phyloP scores from a whole-genome alignment of 805 yeast species.

The Nakazawaea ambrosiae region DNA sequence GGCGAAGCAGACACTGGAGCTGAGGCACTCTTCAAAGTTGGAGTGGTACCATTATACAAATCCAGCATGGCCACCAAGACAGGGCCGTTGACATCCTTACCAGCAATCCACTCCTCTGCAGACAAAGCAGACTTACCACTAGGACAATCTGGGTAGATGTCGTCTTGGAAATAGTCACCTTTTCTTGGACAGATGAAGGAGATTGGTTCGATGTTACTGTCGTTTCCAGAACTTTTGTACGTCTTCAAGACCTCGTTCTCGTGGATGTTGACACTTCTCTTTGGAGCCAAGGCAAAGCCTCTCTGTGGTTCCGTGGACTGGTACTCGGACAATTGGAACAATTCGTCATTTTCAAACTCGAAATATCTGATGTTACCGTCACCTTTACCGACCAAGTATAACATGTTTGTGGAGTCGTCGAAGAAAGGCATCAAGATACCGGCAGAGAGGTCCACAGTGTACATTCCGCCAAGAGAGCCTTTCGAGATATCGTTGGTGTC shows the following conservation, averaged over 20 bases:
- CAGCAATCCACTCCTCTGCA: slow-evolving; percentile 74
- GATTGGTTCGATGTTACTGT: slow-evolving; percentile 78
- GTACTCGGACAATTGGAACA: slow-evolving; percentile 82
- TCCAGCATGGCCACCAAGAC: slow-evolving; percentile 68
- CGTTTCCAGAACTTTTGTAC: slow-evolving; percentile 77
- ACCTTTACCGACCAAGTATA: slow-evolving; percentile 94
- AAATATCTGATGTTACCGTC: slow-evolving; percentile 95
- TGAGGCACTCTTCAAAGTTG: slow-evolving; percentile 30
- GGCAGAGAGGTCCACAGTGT: slow-evolving; percentile 80
- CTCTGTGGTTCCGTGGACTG: slow-evolving; percentile 90
- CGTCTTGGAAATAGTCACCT: slow-evolving; percentile 87
- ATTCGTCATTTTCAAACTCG: slow-evolving; percentile 80
- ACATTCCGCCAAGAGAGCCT: slow-evolving; percentile 89
- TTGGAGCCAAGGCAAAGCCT: slow-evolving; percentile 89
- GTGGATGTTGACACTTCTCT: slow-evolving; percentile 65
- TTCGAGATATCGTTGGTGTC: slow-evolving; percentile 62
- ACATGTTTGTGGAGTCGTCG: slow-evolving; percentile 72
- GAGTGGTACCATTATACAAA: slow-evolving; percentile 69
- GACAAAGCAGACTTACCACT: slow-evolving; percentile 70
- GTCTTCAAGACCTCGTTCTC: slow-evolving; percentile 81
- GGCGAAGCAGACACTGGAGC: slow-evolving; percentile 12
- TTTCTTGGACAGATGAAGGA: slow-evolving; percentile 93
- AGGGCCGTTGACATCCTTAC: slow-evolving; percentile 81
- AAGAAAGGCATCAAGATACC: slow-evolving; percentile 91
- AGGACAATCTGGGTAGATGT: slow-evolving; percentile 88